A percentile compares a stretch with the other conserved stretches of the same genome.
phyloP scores from a whole-genome alignment of 2,329 filamentous ascomycete genomes.

The Pezicula carpinea region DNA sequence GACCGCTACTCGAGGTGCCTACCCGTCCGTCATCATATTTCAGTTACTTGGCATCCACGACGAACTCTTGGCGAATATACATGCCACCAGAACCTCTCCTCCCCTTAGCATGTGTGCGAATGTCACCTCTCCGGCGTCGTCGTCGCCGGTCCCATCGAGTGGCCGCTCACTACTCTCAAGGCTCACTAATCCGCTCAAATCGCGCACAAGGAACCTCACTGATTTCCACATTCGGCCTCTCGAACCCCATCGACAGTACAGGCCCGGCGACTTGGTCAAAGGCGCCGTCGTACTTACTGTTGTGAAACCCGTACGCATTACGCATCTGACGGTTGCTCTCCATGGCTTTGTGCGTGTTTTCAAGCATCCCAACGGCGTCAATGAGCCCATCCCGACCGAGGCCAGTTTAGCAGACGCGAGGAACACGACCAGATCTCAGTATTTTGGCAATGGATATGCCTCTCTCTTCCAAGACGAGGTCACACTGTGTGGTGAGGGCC shows the following conservation, averaged over 20 bases:
- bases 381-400: conserved; percentile 39
- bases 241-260: conserved; percentile 74
- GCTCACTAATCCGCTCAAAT: conserved; percentile 38
- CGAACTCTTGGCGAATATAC: conserved; percentile 25
- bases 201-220: conserved; percentile 58
- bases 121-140: conserved; percentile 20
- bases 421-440: conserved; percentile 41
- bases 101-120: conserved; percentile 28
- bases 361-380: conserved; percentile 57
- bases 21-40: conserved; percentile 2
- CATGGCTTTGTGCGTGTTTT: conserved; percentile 78
- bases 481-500: conserved; percentile 73
- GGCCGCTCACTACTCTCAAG: conserved; percentile 31
- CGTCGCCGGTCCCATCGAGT: conserved; percentile 18
- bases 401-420: conserved; percentile 24
- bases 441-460: conserved; percentile 74
- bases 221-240: conserved; percentile 76
- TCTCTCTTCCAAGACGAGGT: conserved; percentile 79
- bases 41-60: conserved; percentile 22
- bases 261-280: conserved; percentile 66
- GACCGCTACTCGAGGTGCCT: not conserved
- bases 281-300: conserved; percentile 70
- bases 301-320: conserved; percentile 70
- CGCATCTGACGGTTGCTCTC: conserved; percentile 72
- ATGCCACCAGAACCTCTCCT: conserved; percentile 7